phyloP scores from a whole-genome alignment of 1,284 basidiomycete genomes.

The Irpex sp. region DNA sequence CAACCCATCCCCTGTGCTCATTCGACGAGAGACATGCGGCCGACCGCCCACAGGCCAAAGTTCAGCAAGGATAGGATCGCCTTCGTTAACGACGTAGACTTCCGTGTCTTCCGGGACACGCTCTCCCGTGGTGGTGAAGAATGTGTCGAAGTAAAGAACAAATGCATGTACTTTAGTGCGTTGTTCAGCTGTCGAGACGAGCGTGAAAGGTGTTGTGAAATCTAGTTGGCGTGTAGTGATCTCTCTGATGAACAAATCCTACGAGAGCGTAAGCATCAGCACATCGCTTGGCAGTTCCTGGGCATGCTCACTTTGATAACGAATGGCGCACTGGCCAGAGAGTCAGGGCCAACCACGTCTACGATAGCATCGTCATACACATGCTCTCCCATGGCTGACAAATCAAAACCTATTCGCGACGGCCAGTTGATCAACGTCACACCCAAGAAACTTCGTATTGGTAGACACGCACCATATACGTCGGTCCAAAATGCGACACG shows the following conservation, averaged over 20 bases:
- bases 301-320: constrained; percentile 57
- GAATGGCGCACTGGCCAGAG: constrained; percentile 66
- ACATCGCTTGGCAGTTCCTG: not conserved
- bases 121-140: constrained; percentile 69
- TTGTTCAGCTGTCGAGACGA: constrained; percentile 56
- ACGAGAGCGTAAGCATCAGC: not conserved
- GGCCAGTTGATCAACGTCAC: not conserved
- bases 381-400: constrained; percentile 72
- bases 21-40: constrained; percentile 46
- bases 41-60: constrained; percentile 72
- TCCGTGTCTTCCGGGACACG: constrained; percentile 48
- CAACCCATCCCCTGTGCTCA: constrained; percentile 30
- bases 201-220: constrained; percentile 73
- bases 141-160: constrained; percentile 93
- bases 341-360: constrained; percentile 72
- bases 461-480: constrained; percentile 68
- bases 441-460: not conserved
- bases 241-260: constrained; percentile 72
- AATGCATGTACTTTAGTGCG: constrained; percentile 75
- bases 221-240: constrained; percentile 72
- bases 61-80: constrained; percentile 64
- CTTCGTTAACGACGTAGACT: constrained; percentile 52
- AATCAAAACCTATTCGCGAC: constrained; percentile 66
- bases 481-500: constrained; percentile 88
- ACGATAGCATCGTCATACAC: constrained; percentile 79